phyloP scores from a whole-genome alignment of 257 asterid species.

The Striga asiatica region DNA sequence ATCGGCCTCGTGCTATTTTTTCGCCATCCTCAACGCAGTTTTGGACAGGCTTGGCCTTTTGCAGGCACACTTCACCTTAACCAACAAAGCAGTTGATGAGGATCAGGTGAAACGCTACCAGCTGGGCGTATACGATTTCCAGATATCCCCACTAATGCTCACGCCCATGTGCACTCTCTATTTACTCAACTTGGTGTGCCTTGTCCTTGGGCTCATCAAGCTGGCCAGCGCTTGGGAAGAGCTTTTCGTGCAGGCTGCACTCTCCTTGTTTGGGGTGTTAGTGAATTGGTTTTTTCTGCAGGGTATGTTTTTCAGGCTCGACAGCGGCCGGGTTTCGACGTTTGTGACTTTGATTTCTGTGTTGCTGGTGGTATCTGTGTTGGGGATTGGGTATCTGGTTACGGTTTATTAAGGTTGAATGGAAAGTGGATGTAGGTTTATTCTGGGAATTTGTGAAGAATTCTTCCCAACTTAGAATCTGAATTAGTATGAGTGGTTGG shows the following conservation, averaged over 20 bases:
- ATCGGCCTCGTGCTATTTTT: conserved; percentile 36
- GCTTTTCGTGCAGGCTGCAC: conserved; percentile 27
- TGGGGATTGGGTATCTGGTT: conserved; percentile 21
- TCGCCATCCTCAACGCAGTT: conserved; percentile 36
- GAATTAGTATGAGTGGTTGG: no score
- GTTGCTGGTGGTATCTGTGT: conserved; percentile 12
- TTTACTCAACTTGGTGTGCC: conserved; percentile 28
- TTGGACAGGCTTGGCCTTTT: conserved; percentile 27
- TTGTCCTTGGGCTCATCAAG: conserved; percentile 25
- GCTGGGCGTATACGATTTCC: conserved; percentile 47
- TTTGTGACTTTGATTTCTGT: conserved; percentile 19
- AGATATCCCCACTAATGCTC: conserved; percentile 26
- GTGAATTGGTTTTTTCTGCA: conserved; percentile 44
- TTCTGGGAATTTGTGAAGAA: no score
- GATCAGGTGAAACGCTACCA: conserved; percentile 30
- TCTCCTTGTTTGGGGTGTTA: conserved; percentile 31
- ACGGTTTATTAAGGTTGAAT: no score
- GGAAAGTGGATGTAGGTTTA: no score
- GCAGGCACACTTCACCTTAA: conserved; percentile 51
- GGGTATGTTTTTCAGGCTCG: conserved; percentile 61
- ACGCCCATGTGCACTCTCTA: conserved; percentile 43
- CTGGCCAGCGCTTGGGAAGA: conserved; percentile 11
- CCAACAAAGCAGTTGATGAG: conserved; percentile 44
- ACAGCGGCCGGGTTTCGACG: conserved; percentile 29
- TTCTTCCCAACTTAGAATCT: no score